A percentile compares a stretch with the other conserved stretches of the same genome.
These are phyloP conservation scores for Xylaria sp. DNA, from an alignment of 2,329 filamentous ascomycete genomes.

Conservation along the genomic window DNA sequence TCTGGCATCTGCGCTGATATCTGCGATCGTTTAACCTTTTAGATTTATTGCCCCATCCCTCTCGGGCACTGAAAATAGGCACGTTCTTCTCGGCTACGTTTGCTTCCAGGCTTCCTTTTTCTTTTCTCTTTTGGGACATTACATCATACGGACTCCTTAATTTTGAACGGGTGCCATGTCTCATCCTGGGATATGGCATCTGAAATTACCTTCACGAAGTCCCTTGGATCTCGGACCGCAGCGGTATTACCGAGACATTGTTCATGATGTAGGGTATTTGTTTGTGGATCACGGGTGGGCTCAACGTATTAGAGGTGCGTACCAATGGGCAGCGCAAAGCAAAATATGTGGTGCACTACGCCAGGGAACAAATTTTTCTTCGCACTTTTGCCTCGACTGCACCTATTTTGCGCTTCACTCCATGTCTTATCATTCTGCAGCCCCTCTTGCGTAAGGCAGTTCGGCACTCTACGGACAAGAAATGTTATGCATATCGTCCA, in stretches of 20 bases:
- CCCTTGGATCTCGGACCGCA: not conserved
- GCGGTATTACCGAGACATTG: constrained; percentile 11
- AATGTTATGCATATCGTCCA: not conserved
- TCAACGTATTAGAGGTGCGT: not conserved
- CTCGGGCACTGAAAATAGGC: not conserved
- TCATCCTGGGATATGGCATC: not conserved
- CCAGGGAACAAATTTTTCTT: not conserved
- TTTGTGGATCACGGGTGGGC: constrained; percentile 6
- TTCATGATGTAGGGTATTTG: not conserved
- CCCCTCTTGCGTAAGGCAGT: not conserved
- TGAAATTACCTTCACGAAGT: not conserved
- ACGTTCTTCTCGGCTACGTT: constrained; percentile 1
- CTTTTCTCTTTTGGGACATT: not conserved
- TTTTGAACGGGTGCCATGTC: not conserved
- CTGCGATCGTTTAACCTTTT: not conserved
- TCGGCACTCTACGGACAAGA: not conserved
- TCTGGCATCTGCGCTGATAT: not conserved
- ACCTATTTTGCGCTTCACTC: too few relatives aligned
- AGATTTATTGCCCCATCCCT: not conserved
- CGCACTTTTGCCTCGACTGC: not conserved
- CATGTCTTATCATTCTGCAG: not conserved
- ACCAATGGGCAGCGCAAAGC: not conserved
- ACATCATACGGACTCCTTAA: not conserved
- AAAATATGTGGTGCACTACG: not conserved
- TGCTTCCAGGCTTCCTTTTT: not conserved